phyloP scores from a whole-genome alignment of 2,329 filamentous ascomycete genomes.

The Epichloe baconii region DNA sequence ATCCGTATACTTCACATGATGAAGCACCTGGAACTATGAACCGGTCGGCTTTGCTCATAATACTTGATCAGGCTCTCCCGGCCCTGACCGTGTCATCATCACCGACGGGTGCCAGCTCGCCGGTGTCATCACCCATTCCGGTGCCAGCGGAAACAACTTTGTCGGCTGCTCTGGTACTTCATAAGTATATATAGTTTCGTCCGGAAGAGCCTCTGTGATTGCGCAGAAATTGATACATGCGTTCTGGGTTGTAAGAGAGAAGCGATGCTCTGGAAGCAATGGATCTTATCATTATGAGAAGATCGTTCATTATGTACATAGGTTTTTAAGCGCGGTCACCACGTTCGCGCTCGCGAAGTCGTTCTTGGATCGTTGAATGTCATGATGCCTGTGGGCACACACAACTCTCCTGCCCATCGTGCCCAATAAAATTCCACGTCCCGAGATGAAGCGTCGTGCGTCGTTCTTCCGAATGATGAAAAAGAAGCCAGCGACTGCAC shows the following conservation, averaged over 20 bases:
- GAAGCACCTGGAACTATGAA: not conserved
- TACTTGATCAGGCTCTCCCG: conserved; percentile 29
- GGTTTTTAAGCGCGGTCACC: not conserved
- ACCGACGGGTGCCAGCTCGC: conserved; percentile 42
- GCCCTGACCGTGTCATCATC: conserved; percentile 52
- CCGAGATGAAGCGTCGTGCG: too few relatives aligned
- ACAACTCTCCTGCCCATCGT: too few relatives aligned
- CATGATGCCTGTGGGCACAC: too few relatives aligned
- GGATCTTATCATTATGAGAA: not conserved
- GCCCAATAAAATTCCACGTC: too few relatives aligned
- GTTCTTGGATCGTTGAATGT: too few relatives aligned
- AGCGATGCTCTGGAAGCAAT: not conserved
- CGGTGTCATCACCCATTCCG: conserved; percentile 57
- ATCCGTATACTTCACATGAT: not conserved
- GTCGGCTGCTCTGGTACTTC: conserved; percentile 38
- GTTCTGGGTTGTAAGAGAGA: not conserved
- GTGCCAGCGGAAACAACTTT: conserved; percentile 55
- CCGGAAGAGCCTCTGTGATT: too few relatives aligned
- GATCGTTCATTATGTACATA: not conserved
- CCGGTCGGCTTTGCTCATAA: not conserved
- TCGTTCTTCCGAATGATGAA: too few relatives aligned
- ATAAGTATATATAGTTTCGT: not conserved
- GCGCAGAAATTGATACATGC: too few relatives aligned
- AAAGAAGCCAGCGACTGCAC: too few relatives aligned
- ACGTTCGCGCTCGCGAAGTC: too few relatives aligned